A percentile compares a stretch with the other conserved stretches of the same genome.
Conservation (phyloP, 306 rosid species). For the Quercus mongolica region DNA sequence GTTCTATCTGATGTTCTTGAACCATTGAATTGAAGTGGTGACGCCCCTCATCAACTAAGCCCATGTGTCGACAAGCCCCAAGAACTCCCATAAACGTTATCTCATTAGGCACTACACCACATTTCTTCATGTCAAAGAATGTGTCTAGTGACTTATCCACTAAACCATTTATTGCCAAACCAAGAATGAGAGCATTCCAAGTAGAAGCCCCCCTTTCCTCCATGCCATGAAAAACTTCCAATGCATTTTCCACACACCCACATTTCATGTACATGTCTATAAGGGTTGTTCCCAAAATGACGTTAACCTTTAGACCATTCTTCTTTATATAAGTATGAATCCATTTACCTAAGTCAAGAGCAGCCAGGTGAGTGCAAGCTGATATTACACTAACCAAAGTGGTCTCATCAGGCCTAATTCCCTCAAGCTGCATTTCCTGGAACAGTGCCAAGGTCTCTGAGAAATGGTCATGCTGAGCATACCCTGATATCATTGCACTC, state of each 20-base stretch:
- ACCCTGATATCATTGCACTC: conserved; percentile 84
- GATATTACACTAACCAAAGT: conserved; percentile 70
- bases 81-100: conserved; percentile 80
- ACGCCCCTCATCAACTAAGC: conserved; percentile 75
- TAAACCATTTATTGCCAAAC: conserved; percentile 74
- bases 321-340: conserved; percentile 68
- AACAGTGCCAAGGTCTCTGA: conserved; percentile 63
- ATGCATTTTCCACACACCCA: conserved; percentile 67
- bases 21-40: conserved; percentile 56
- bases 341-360: conserved; percentile 74
- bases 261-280: conserved; percentile 65
- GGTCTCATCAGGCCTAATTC: conserved; percentile 60
- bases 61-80: conserved; percentile 89
- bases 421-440: conserved; percentile 63
- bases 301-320: conserved; percentile 26
- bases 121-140: conserved; percentile 55
- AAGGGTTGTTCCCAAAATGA: conserved; percentile 41
- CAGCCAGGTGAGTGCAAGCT: conserved; percentile 67
- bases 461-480: conserved; percentile 56
- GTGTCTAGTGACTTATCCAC: conserved; percentile 56
- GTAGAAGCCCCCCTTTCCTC: conserved; percentile 65
- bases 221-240: conserved; percentile 57
- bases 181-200: conserved; percentile 84
- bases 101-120: conserved; percentile 61
- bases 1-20: conserved; percentile 57